Base-by-base conservation (phyloP, 2,329 filamentous ascomycete species). In the Diaporthe citri region DNA sequence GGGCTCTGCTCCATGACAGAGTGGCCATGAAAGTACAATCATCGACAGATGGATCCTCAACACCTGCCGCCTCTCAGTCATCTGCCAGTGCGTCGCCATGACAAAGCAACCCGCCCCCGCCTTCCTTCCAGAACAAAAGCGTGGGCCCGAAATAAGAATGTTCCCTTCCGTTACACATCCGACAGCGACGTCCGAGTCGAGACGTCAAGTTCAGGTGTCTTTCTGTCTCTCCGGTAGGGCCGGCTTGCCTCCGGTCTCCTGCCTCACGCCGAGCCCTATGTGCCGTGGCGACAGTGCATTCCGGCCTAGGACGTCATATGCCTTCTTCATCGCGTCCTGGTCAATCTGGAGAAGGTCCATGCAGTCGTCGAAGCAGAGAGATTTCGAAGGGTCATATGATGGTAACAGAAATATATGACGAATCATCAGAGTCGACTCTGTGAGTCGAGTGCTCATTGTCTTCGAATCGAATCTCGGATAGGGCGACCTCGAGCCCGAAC, bases 401-500 rank as follows among this genome's bases (percentile, higher is more conserved):
- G 34, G 51, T n/a, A 56, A 0, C 3, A 70, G n/a, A 13, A 70
- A 56, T 10, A 70, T 28, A 3, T 56, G 56, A 4, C 48, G 66
- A 55, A 56, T 56, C 36, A 31, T 56, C 36, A 56, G 13, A 39
- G n/a, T 15, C 15, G 34, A 39, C 36, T 70, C 22, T 10, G 17
- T 4, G 3, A 55, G 48, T 70, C 10, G 66, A 70, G 39, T 43
- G 39, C 55, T 57, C 51, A 12, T n/a, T 13, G 15, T 4, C 4
- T 12, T 8, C 0, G 12, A 43, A 70, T 3, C n/a, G 48, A 12
- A 70, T 70, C 4, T 22, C 4, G 9, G 66, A 25, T 12, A 70
- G n/a, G 34, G 51, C 66, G 25, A 70, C 48, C 52, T 70, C 48
- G n/a, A 56, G 66, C 15, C 36, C 48, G n/a, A 70, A 70, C n/a